These are phyloP conservation scores for Claviceps monticola DNA, from an alignment of 2,329 filamentous ascomycete genomes.

Conservation along the genomic window DNA sequence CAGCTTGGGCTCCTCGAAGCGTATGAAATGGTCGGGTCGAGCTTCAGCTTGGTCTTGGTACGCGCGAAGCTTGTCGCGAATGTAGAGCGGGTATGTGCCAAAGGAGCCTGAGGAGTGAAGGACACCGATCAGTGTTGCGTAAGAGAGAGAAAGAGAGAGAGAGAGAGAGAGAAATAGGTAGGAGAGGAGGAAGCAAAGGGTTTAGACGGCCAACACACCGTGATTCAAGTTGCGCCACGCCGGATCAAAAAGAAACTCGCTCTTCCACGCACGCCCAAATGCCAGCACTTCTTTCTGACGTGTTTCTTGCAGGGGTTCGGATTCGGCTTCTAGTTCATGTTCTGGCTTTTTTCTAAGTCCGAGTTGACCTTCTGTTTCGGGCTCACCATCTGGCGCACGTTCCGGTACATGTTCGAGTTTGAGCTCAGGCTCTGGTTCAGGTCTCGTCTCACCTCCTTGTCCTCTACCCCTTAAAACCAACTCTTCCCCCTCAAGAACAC, in stretches of 20 bases:
- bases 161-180: too few species aligned
- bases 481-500: too few species aligned
- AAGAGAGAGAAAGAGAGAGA: neutral
- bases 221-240: slow-evolving; percentile 67
- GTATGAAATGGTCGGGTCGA: slow-evolving; percentile 62
- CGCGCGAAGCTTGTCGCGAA: slow-evolving; percentile 45
- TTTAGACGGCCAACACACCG: slow-evolving; percentile 31
- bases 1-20: slow-evolving; percentile 47
- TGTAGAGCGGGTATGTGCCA: slow-evolving; percentile 53
- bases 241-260: slow-evolving; percentile 56
- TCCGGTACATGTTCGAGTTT: too few species aligned
- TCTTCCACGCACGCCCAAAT: slow-evolving; percentile 30
- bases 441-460: too few species aligned
- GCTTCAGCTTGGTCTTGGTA: slow-evolving; percentile 56
- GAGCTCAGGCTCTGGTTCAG: too few species aligned
- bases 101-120: slow-evolving; percentile 48
- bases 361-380: too few species aligned
- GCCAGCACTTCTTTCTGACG: neutral
- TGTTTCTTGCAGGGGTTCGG: neutral
- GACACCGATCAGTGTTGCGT: neutral
- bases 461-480: too few species aligned
- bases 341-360: neutral
- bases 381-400: too few species aligned
- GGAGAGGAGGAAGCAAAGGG: too few species aligned
- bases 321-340: neutral